Percentiles rank a stretch among this genome's conserved stretches.
These are phyloP conservation scores for Exophiala sp. DNA, from an alignment of 2,329 filamentous ascomycete species.

Conservation along the genomic window DNA sequence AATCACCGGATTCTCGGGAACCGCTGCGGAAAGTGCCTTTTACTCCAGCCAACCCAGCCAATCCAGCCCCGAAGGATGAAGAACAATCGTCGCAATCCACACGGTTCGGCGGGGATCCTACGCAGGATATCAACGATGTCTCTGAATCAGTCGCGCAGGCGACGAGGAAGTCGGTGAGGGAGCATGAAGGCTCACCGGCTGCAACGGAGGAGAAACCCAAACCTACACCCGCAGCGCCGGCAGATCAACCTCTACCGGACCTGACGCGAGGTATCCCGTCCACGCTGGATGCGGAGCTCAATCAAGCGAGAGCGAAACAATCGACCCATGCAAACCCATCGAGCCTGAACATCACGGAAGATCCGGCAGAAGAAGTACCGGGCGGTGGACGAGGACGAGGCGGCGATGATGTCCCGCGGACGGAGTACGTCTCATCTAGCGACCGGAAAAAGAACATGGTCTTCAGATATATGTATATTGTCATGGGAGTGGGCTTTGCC, in stretches of 20 bases:
- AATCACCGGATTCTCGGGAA: slow-evolving; percentile 6
- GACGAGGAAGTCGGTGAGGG: slow-evolving; percentile 11
- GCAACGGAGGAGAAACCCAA: not conserved
- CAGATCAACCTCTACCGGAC: slow-evolving; percentile 63
- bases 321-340: slow-evolving; percentile 31
- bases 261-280: slow-evolving; percentile 92
- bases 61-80: slow-evolving; percentile 4
- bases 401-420: slow-evolving; percentile 62
- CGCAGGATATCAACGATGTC: slow-evolving; percentile 20
- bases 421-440: slow-evolving; percentile 82
- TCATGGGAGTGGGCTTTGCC: slow-evolving; percentile 52
- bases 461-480: slow-evolving; percentile 66
- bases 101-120: slow-evolving; percentile 17
- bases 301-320: slow-evolving; percentile 39
- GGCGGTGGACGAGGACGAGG: slow-evolving; percentile 50
- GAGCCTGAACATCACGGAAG: slow-evolving; percentile 50
- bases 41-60: slow-evolving; percentile 1
- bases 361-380: slow-evolving; percentile 44
- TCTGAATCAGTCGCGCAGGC: slow-evolving; percentile 17
- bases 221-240: not conserved
- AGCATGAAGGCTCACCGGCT: not conserved
- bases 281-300: slow-evolving; percentile 72
- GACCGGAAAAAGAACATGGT: slow-evolving; percentile 73
- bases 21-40: slow-evolving; percentile 18
- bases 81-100: slow-evolving; percentile 4